Conservation (phyloP, 2,329 filamentous ascomycete species). For the Botrytis cinerea region DNA sequence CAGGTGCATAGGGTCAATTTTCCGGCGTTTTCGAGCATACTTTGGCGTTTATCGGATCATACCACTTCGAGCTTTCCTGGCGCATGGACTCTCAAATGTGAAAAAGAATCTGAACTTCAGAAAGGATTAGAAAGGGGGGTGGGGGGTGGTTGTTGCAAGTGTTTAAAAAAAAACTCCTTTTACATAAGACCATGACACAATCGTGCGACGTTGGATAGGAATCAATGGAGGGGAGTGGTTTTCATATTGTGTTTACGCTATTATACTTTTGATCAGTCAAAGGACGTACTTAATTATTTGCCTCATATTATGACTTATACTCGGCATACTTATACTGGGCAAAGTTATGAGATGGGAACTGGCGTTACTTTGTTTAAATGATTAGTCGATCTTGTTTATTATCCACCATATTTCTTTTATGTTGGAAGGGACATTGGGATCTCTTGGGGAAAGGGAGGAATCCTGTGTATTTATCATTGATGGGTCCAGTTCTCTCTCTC, state of each 20-base stretch:
- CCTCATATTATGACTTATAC: slow-evolving; percentile 7
- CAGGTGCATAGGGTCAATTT: slow-evolving; percentile 30
- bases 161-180: slow-evolving; percentile 18
- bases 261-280: slow-evolving; percentile 19
- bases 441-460: slow-evolving; percentile 10
- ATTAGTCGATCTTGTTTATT: slow-evolving; percentile 15
- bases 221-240: not conserved
- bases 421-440: not conserved
- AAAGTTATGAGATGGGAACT: slow-evolving; percentile 10
- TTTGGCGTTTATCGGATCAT: slow-evolving; percentile 42
- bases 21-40: slow-evolving; percentile 42
- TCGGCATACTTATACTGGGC: not conserved
- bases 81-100: slow-evolving; percentile 37
- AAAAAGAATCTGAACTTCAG: slow-evolving; percentile 31
- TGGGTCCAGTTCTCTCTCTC: slow-evolving; percentile 1
- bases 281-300: slow-evolving; percentile 19
- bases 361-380: slow-evolving; percentile 18
- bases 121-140: slow-evolving; percentile 21
- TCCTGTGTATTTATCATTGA: slow-evolving; percentile 20
- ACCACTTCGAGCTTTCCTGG: slow-evolving; percentile 36
- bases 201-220: slow-evolving; percentile 15
- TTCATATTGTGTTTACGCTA: slow-evolving; percentile 15
- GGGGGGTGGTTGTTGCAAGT: slow-evolving; percentile 13
- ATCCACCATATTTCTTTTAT: not conserved
- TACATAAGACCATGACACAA: slow-evolving; percentile 15